These are phyloP conservation scores for Fusarium concolor DNA, from an alignment of 2,329 filamentous ascomycete species.

Conservation along the genomic window DNA sequence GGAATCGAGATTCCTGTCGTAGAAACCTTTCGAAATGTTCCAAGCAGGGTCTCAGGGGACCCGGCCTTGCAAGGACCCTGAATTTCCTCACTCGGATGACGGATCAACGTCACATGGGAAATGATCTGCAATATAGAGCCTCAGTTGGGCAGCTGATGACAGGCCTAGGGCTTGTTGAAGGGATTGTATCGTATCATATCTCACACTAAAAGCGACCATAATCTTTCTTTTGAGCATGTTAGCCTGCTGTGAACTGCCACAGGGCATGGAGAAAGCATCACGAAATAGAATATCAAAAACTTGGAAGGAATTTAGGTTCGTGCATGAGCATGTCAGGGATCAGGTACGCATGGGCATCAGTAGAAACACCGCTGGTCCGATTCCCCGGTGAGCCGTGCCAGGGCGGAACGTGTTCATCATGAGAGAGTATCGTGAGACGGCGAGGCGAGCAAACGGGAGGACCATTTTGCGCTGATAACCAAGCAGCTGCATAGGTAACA, in stretches of 20 bases:
- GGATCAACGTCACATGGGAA: slow-evolving; percentile 35
- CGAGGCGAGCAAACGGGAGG: neutral
- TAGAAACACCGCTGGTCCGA: neutral
- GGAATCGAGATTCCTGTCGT: slow-evolving; percentile 12
- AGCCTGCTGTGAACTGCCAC: neutral
- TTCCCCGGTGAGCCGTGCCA: slow-evolving; percentile 7
- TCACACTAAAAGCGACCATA: neutral
- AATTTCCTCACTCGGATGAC: slow-evolving; percentile 16
- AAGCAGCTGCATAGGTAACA: slow-evolving; percentile 3
- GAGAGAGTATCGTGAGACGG: slow-evolving; percentile 18
- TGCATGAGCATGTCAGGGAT: slow-evolving; percentile 11
- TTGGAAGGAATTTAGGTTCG: slow-evolving; percentile 13
- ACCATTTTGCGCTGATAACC: neutral
- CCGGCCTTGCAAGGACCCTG: slow-evolving; percentile 32
- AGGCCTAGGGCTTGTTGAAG: neutral
- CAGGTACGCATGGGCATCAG: slow-evolving; percentile 13
- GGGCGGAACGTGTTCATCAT: neutral
- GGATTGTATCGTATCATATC: slow-evolving; percentile 1
- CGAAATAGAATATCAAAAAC: slow-evolving; percentile 3
- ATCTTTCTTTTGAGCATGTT: neutral
- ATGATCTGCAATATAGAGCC: slow-evolving; percentile 38
- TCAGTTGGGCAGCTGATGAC: slow-evolving; percentile 23
- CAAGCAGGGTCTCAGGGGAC: slow-evolving; percentile 6
- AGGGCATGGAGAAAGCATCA: neutral
- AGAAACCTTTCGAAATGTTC: slow-evolving; percentile 33